Base-by-base conservation (phyloP, 2,329 filamentous ascomycete species). In the Colletotrichum viniferum region DNA sequence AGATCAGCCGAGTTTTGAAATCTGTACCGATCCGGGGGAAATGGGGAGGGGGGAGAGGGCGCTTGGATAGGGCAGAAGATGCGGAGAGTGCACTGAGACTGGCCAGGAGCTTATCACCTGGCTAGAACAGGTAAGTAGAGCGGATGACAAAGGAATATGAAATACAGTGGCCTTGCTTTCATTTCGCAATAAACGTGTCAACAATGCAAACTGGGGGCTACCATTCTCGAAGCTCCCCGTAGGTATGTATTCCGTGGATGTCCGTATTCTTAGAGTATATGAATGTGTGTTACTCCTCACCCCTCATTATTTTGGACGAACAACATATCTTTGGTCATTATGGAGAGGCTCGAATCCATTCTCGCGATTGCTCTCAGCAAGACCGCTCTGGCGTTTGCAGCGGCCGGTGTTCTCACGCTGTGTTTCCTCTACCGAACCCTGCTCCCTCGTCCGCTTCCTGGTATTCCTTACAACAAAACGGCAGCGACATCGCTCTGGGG, bases 381-480 rank as follows among this genome's bases (percentile, higher is more conserved):
- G 34, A 21, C 28, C 10, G 32, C 18, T 14, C 18, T 76, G 6
- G 60, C 21, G 55, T 18, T 71, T 4, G 48, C 14, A 7, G 65
- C 10, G 7, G 32, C 24, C 65, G 14, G n/a, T 58, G 21, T 56
- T 4, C 48, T 73, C 21, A 32, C 30, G 3, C 12, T 63, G 34
- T 76, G 38, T 21, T 32, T 69, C n/a, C 30, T 64, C 28, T 74
- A 71, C 62, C 38, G 28, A 28, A 12, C 48, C 12, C 34, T 74
- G 14, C 67, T 76, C 5, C 71, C 71, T 9, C 52, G 55, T 4
- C 74, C 74, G 6, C 30, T 76, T 13, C 66, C 71, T 18, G 71
- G 74, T 9, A 71, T 76, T 14, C 71, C 71, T 4, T 71, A 76
- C 71, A 74, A 74, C 30, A 36, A 48, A 24, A 34, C 48, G 7